Evolutionary conservation across 225 moss, liverwort and hornwort genomes (phyloP), one percentile per base, ranked within the genome.

Genomic region (Asterella californica): DNA sequence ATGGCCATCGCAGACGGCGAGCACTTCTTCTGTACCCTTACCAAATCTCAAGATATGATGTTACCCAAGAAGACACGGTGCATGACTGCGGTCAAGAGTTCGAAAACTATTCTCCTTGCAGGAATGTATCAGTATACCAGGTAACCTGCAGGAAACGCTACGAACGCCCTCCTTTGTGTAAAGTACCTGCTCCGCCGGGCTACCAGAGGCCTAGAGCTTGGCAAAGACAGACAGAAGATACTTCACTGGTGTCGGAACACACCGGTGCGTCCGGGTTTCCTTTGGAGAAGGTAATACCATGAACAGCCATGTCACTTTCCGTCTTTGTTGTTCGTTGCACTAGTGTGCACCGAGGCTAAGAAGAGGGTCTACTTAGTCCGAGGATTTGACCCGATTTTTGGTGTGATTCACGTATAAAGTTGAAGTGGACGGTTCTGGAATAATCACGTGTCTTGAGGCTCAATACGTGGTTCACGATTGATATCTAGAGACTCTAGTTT

Each of bases 101-200:
- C 21, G 55, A 54, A 18, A 42, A 79, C 27, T 79, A 70, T 38
- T 47, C 15, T 38, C 79, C 79, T 30, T 79, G 79, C 70, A 71
- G 57, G 36, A 48, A 79, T 21, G 69, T 11, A 47, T 45, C 57
- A 29, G 29, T 21, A 27, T 21, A 52, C 49, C 22, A 14, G 22
- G 71, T 38, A 34, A 7, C n/a, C 10, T 79, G 79, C 33, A 54
- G 79, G 57, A 25, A 55, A 37, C 69, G 25, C 48, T 7, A 25
- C n/a, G 79, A 79, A 57, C 79, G 79, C 47, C 79, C 79, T 79
- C 79, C 79, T 27, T 46, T 79, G n/a, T 79, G 79, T 47, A 70
- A 14, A 70, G 34, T 79, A 4, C 79, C 79, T 49, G 52, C 25
- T 32, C 79, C 79, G 2, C 1, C 15, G 15, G 79, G 54, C 15